These are phyloP conservation scores for Trichoderma erinaceum DNA, from an alignment of 495 filamentous ascomycete genomes.

Conservation along the genomic window DNA sequence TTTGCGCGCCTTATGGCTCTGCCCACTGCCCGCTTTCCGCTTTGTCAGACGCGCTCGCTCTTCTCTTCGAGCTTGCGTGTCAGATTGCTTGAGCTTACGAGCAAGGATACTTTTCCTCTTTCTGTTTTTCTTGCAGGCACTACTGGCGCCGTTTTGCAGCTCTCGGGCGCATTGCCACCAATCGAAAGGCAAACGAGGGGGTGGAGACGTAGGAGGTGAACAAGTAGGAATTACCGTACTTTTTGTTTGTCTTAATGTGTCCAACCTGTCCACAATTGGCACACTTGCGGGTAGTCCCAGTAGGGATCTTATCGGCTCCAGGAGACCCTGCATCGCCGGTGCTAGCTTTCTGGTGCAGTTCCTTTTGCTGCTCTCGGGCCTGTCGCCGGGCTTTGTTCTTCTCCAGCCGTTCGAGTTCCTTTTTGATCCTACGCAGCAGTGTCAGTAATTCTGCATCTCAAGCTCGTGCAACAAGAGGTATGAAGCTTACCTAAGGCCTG, in stretches of 20 bases:
- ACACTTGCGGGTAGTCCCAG: slow-evolving; percentile 82
- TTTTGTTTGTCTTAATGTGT: slow-evolving; percentile 99
- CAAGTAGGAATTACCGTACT: slow-evolving; percentile 47
- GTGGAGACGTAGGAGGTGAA: slow-evolving; percentile 6
- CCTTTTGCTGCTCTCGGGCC: slow-evolving; percentile 86
- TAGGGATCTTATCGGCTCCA: slow-evolving; percentile 44
- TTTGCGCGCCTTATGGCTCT: background rate
- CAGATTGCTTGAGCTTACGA: background rate
- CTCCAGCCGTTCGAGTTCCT: slow-evolving; percentile 73
- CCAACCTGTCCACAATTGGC: slow-evolving; percentile 93
- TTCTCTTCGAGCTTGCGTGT: background rate
- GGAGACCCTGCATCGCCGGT: slow-evolving; percentile 42
- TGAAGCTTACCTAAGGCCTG: slow-evolving; percentile 28
- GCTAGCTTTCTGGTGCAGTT: slow-evolving; percentile 39
- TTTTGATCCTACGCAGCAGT: slow-evolving; percentile 49
- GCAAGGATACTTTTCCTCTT: background rate
- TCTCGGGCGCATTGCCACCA: slow-evolving; percentile 3
- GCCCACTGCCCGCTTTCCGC: background rate
- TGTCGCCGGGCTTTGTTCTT: slow-evolving; percentile 87
- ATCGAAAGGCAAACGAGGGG: slow-evolving; percentile 13
- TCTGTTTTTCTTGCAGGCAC: background rate
- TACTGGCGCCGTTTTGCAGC: background rate
- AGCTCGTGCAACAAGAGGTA: background rate
- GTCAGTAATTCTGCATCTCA: background rate
- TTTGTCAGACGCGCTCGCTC: background rate